These are phyloP conservation scores for Amaranthus hypochondriacus DNA, from an alignment of 148 eudicot species.

Conservation along the genomic window DNA sequence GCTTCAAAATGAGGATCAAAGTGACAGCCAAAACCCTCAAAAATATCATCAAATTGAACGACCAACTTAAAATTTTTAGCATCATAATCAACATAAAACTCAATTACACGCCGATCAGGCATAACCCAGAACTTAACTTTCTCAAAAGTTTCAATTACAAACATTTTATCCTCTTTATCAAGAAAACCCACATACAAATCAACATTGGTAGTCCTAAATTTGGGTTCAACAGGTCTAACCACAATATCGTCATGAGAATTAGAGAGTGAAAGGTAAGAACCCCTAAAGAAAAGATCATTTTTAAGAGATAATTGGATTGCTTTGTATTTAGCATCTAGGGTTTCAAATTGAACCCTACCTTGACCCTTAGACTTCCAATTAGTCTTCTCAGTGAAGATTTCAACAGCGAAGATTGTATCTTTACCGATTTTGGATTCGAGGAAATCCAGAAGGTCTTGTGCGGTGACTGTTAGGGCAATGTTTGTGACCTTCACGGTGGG, in stretches of 20 bases:
- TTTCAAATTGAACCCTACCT: slow-evolving; percentile 76
- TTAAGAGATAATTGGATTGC: slow-evolving; percentile 35
- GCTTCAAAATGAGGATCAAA: slow-evolving; percentile 27
- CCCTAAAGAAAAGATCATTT: slow-evolving; percentile 47
- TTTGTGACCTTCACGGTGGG: slow-evolving; percentile 55
- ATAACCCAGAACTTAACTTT: slow-evolving; percentile 55
- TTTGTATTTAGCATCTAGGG: slow-evolving; percentile 45
- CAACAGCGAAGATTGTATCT: slow-evolving; percentile 57
- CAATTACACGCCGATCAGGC: slow-evolving; percentile 59
- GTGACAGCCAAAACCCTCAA: slow-evolving; percentile 51
- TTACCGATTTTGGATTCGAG: slow-evolving; percentile 47
- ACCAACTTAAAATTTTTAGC: slow-evolving; percentile 57
- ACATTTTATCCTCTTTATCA: slow-evolving; percentile 39
- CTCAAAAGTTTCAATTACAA: slow-evolving; percentile 62
- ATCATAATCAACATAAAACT: slow-evolving; percentile 43
- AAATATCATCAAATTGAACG: slow-evolving; percentile 62
- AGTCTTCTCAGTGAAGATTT: slow-evolving; percentile 60
- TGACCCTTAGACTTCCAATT: slow-evolving; percentile 83
- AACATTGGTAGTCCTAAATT: slow-evolving; percentile 39
- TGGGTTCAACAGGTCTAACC: slow-evolving; percentile 46
- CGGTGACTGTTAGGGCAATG: slow-evolving; percentile 62
- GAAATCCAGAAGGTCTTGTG: slow-evolving; percentile 51
- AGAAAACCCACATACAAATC: slow-evolving; percentile 57
- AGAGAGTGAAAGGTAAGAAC: slow-evolving; percentile 38
- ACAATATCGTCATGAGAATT: slow-evolving; percentile 59